Evolutionary conservation across 345 rosid genomes (phyloP).

Genomic region (Punica granatum): DNA sequence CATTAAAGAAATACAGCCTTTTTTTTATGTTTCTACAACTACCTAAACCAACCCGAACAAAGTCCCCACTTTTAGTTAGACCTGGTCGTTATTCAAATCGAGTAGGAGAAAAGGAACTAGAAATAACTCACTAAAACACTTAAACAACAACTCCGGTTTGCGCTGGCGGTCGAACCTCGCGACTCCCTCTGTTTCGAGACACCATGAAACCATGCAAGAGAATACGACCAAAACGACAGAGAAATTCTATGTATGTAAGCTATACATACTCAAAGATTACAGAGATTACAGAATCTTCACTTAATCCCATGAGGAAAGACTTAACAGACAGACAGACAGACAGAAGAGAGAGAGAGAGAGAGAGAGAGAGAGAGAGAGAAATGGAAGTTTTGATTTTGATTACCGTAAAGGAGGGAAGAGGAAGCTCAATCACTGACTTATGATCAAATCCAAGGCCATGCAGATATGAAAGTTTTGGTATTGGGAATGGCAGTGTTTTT

Average conservation of each 20-base stretch:
- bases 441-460: neutral
- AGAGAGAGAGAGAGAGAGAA: neutral
- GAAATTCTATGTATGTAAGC: too few relatives aligned
- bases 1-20: neutral
- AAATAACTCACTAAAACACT: neutral
- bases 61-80: neutral
- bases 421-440: neutral
- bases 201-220: too few relatives aligned
- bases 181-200: too few relatives aligned
- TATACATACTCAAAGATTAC: neutral
- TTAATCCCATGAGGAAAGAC: neutral
- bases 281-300: neutral
- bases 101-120: neutral
- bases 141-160: too few relatives aligned
- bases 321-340: constrained; percentile 4
- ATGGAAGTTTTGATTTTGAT: too few relatives aligned
- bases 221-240: too few relatives aligned
- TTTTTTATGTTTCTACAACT: constrained; percentile 24
- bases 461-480: neutral
- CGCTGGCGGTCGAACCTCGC: too few relatives aligned
- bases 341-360: neutral
- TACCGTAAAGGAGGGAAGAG: constrained; percentile 16
- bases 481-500: neutral
- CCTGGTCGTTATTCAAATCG: neutral
- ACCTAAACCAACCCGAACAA: constrained; percentile 24